Percentiles rank a stretch among this genome's conserved stretches.
Conservation (phyloP, 352 stramenopile species). For the Detonula confervacea region DNA sequence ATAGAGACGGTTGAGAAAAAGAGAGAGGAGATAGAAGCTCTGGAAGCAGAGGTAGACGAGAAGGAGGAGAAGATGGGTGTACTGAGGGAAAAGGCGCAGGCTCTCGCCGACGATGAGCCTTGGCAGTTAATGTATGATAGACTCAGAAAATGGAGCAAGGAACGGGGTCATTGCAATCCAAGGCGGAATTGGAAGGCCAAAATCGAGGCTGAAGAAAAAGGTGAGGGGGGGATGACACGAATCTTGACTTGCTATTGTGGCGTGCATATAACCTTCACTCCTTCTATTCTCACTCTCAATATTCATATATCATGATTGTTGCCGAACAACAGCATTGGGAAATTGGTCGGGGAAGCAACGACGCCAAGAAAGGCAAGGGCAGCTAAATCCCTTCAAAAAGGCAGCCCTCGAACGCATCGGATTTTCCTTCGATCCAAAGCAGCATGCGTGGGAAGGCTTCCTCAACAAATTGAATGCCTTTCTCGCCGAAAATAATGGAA, state of each 20-base stretch:
- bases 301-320: no score
- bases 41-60: background rate
- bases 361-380: background rate
- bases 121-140: constrained; percentile 7
- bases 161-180: background rate
- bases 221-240: no score
- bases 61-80: background rate
- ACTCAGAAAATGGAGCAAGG: constrained; percentile 8
- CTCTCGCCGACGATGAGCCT: background rate
- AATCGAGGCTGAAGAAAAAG: constrained; percentile 24
- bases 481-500: constrained; percentile 4
- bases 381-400: constrained; percentile 17
- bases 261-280: no score
- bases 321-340: constrained; percentile 13
- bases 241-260: no score
- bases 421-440: constrained; percentile 8
- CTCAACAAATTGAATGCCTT: constrained; percentile 9
- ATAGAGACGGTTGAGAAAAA: background rate
- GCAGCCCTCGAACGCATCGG: constrained; percentile 16
- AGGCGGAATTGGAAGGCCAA: constrained; percentile 25
- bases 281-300: no score
- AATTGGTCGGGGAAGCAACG: constrained; percentile 18
- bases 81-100: background rate
- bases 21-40: background rate
- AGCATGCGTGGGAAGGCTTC: constrained; percentile 17